These are phyloP conservation scores for Cenchrus americanus DNA, from an alignment of 176 grass and related monocot species.

Conservation along the genomic window DNA sequence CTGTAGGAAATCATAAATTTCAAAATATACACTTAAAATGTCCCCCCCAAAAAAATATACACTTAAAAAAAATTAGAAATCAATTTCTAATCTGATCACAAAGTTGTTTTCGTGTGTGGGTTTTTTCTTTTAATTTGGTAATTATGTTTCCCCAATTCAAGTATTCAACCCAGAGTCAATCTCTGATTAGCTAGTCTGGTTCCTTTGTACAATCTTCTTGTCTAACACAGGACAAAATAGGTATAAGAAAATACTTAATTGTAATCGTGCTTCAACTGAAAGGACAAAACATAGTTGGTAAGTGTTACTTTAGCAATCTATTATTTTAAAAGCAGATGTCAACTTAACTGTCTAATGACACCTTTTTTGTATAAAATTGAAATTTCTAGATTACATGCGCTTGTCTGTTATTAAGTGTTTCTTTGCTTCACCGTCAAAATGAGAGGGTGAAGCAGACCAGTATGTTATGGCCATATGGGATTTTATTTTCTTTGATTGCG, in stretches of 20 bases:
- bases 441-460: neutral
- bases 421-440: neutral
- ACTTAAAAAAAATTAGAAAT: neutral
- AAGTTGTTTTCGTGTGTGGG: neutral
- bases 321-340: neutral
- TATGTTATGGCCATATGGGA: neutral
- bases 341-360: neutral
- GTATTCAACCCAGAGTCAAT: neutral
- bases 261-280: neutral
- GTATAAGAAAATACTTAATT: neutral
- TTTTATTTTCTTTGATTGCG: slow-evolving; percentile 9
- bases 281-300: neutral
- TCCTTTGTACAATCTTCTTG: neutral
- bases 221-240: neutral
- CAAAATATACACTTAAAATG: neutral
- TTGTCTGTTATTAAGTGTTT: neutral
- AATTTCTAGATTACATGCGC: neutral
- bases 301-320: neutral
- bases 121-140: neutral
- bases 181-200: neutral
- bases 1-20: neutral
- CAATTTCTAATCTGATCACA: neutral
- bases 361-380: neutral
- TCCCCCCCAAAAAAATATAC: too few relatives aligned
- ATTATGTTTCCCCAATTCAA: neutral